Conservation (phyloP, 2,329 filamentous ascomycete species). For the Colletotrichum sp. region DNA sequence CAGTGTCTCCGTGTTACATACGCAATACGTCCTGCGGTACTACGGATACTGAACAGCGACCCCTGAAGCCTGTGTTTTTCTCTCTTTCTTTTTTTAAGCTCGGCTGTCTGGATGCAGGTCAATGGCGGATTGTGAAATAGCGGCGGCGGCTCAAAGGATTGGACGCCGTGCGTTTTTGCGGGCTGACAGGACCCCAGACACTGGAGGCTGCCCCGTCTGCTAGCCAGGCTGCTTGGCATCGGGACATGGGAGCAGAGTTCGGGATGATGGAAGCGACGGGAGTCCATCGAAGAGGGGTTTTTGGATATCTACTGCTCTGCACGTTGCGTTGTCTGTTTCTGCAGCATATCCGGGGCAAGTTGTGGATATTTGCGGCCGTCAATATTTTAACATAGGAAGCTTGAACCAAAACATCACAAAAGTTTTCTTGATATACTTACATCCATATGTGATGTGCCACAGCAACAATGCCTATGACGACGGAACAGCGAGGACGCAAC, state of each 20-base stretch:
- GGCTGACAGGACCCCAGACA: slow-evolving; percentile 6
- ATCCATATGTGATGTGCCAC: neutral
- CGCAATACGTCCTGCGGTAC: neutral
- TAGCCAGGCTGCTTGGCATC: slow-evolving; percentile 2
- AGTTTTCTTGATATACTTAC: neutral
- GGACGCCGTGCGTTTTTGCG: neutral
- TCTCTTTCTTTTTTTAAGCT: slow-evolving; percentile 15
- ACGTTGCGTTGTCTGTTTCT: neutral
- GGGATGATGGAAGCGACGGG: slow-evolving; percentile 5
- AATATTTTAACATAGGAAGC: neutral
- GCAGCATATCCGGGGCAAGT: neutral
- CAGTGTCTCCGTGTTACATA: neutral
- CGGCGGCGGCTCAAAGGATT: slow-evolving; percentile 15
- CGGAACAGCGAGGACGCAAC: neutral
- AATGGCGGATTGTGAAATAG: slow-evolving; percentile 10
- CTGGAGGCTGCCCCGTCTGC: neutral
- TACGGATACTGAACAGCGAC: neutral
- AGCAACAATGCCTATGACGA: neutral
- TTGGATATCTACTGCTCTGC: neutral
- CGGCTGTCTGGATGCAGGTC: slow-evolving; percentile 20
- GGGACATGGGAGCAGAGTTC: slow-evolving; percentile 7
- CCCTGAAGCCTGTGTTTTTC: slow-evolving; percentile 13
- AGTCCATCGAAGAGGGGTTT: neutral
- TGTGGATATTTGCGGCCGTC: neutral
- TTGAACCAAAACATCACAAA: neutral